Base-by-base conservation (phyloP, 2,329 filamentous ascomycete species). In the Alternaria dauci region DNA sequence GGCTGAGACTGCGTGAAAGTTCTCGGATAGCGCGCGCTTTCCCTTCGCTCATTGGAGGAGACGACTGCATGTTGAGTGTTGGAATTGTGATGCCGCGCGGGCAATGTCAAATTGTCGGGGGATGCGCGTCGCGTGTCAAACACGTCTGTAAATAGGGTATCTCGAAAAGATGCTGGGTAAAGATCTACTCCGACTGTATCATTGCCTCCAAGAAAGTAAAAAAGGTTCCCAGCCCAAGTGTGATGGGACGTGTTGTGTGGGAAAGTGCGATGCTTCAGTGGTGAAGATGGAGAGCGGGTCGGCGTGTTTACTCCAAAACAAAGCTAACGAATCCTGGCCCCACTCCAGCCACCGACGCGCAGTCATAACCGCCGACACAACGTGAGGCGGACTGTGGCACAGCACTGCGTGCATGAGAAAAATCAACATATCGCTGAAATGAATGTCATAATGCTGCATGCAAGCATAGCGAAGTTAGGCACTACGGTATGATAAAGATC, bases 21-120 rank as follows among this genome's bases (percentile, higher is more conserved):
- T 79, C 76, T 8, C 76, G 70, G 28, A 79, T 72, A 50, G 75
- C 72, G 55, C 76, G 76, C 62, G 75, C 75, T 68, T 78, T 78
- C 63, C 72, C 77, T 20, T 74, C 75, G 65, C 73, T 78, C 43
- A 63, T 68, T 26, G 72, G 73, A 53, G 77, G 76, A 41, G 76
- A 79, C 16, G 76, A 76, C 57, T 78, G 73, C 76, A 79, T 78
- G 50, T 58, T 59, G 59, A 56, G 43, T 50, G 41, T 58, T 59
- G 59, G 57, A 67, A 70, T 65, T 68, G 66, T 62, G 58, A 30
- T 9, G 28, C 28, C 28, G 28, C 28, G 48, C 32, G 41, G 46
- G 44, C 65, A 69, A 36, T 36, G 11, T 36, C 32, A 36, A 36
- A 36, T 16, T 5, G 32, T 36, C 28, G 66, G 65, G 61, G 59